phyloP scores from a whole-genome alignment of 306 rosid genomes.

The Mimosa bimucronata region DNA sequence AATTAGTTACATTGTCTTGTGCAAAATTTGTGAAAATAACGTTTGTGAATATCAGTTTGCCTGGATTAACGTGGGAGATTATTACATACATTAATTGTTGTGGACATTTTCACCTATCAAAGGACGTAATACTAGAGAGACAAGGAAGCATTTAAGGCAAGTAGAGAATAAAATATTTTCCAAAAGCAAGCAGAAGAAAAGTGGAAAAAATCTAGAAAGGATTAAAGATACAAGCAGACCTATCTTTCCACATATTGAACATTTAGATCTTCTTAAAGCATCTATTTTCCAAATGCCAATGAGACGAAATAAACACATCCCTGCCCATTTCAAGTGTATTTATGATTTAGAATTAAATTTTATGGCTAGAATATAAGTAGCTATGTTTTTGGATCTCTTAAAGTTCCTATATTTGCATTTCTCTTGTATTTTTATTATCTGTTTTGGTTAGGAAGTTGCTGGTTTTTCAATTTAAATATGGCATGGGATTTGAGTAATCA shows the following conservation, averaged over 20 bases:
- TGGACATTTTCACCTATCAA: neutral
- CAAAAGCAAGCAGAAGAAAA: neutral
- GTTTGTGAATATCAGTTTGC: neutral
- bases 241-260: neutral
- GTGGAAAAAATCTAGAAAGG: neutral
- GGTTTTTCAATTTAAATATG: slow-evolving; percentile 19
- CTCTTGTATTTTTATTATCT: slow-evolving; percentile 22
- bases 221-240: neutral
- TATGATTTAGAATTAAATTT: slow-evolving; percentile 15
- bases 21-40: neutral
- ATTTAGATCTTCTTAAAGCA: neutral
- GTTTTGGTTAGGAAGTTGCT: slow-evolving; percentile 25
- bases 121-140: slow-evolving; percentile 1
- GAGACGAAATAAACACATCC: neutral
- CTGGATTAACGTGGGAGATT: neutral
- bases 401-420: slow-evolving; percentile 29
- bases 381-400: slow-evolving; percentile 20
- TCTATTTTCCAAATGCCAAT: neutral
- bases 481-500: neutral
- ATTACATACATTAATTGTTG: neutral
- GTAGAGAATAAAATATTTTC: neutral
- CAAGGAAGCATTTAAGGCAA: neutral
- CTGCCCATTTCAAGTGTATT: neutral
- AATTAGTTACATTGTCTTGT: neutral
- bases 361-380: slow-evolving; percentile 10